These are phyloP conservation scores for Deuterostichococcus epilithicus DNA, from an alignment of 139 green algal genomes.

Conservation along the genomic window DNA sequence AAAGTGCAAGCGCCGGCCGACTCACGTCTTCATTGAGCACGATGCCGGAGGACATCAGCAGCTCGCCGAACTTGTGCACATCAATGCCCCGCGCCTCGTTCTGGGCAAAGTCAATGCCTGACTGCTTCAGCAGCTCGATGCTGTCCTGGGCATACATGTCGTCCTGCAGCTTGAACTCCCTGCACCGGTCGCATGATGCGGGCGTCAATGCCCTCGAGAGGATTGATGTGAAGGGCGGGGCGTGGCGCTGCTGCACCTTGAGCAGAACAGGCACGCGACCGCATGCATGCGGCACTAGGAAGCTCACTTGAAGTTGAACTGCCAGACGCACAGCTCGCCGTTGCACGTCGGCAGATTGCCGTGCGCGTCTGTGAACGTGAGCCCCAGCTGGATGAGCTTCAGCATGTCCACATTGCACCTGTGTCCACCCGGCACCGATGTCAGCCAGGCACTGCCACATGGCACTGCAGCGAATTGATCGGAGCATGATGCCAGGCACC, in stretches of 20 bases:
- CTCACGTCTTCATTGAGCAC: conserved; percentile 91
- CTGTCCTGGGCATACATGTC: conserved; percentile 97
- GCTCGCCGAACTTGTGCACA: conserved; percentile 89
- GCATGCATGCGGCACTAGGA: neutral
- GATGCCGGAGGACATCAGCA: conserved; percentile 94
- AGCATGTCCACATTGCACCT: conserved; percentile 99
- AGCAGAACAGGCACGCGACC: neutral
- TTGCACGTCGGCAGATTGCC: conserved; percentile 82
- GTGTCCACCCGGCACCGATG: conserved; percentile 5
- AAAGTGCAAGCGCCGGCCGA: neutral
- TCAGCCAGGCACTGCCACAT: neutral
- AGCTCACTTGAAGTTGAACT: conserved; percentile 95
- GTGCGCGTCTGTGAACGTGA: conserved; percentile 92
- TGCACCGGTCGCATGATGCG: conserved; percentile 23
- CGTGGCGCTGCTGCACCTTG: neutral
- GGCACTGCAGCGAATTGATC: too few relatives aligned
- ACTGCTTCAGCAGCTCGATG: conserved; percentile 95
- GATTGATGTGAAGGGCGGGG: neutral
- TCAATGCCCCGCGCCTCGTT: conserved; percentile 89
- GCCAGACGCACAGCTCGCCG: conserved; percentile 92
- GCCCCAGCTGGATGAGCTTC: conserved; percentile 98
- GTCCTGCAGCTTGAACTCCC: conserved; percentile 86
- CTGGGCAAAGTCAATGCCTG: conserved; percentile 94
- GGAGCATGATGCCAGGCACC: neutral
- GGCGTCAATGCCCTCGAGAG: too few relatives aligned